Conservation (phyloP, 306 rosid species). For the Prunus davidiana region DNA sequence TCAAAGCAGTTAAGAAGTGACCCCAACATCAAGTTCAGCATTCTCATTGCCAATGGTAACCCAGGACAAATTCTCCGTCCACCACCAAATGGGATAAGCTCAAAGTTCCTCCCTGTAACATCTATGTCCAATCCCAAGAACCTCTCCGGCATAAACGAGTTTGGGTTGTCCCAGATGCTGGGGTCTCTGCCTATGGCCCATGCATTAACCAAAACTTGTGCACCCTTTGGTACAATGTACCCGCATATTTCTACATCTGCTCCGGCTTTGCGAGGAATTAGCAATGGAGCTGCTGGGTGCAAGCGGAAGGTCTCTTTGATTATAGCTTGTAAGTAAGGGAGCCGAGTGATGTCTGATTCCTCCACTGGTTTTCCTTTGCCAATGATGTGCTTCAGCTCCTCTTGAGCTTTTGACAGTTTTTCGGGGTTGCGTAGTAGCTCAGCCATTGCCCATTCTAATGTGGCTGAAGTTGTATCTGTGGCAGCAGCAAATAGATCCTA, state of each 20-base stretch:
- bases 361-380: too few relatives aligned
- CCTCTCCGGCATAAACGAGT: slow-evolving; percentile 24
- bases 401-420: too few relatives aligned
- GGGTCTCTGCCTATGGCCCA: slow-evolving; percentile 28
- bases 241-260: slow-evolving; percentile 18
- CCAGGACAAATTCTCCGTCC: slow-evolving; percentile 47
- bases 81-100: slow-evolving; percentile 43
- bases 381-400: too few relatives aligned
- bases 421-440: too few relatives aligned
- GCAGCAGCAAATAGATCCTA: slow-evolving; percentile 26
- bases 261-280: slow-evolving; percentile 17
- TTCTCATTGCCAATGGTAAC: slow-evolving; percentile 26
- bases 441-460: background rate
- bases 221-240: slow-evolving; percentile 12
- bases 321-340: too few relatives aligned
- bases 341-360: too few relatives aligned
- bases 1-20: slow-evolving; percentile 31
- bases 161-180: slow-evolving; percentile 14
- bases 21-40: slow-evolving; percentile 38
- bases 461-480: slow-evolving; percentile 25
- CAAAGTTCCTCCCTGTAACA: slow-evolving; percentile 19
- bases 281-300: slow-evolving; percentile 5
- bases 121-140: slow-evolving; percentile 20
- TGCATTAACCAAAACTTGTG: slow-evolving; percentile 18
- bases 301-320: too few relatives aligned